Conservation (phyloP, 2,329 filamentous ascomycete genomes). For the Cladosporium sp. region DNA sequence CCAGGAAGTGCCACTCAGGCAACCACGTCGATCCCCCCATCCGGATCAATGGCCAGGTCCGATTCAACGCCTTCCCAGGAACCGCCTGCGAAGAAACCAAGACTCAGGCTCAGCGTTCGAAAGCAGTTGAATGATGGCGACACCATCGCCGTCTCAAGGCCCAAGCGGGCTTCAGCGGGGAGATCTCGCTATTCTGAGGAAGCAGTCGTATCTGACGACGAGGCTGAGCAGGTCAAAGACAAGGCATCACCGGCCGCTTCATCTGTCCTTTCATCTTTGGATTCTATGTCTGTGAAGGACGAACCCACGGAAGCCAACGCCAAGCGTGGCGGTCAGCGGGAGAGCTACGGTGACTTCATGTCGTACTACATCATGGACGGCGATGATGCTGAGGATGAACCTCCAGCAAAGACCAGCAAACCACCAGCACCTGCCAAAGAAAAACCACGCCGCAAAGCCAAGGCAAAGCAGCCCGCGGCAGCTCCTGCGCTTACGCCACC, state of each 20-base stretch:
- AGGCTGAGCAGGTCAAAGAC: background rate
- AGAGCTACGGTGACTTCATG: slow-evolving; percentile 30
- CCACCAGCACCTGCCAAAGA: background rate
- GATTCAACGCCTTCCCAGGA: slow-evolving; percentile 1
- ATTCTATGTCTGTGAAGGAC: slow-evolving; percentile 16
- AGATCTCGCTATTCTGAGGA: slow-evolving; percentile 4
- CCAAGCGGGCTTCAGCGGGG: slow-evolving; percentile 14
- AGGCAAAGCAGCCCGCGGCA: background rate
- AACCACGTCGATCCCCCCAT: background rate
- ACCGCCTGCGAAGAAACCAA: slow-evolving; percentile 9
- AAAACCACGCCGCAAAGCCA: slow-evolving; percentile 1
- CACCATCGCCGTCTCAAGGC: slow-evolving; percentile 22
- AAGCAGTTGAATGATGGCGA: slow-evolving; percentile 14
- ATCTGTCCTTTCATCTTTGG: slow-evolving; percentile 22
- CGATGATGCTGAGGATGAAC: slow-evolving; percentile 17
- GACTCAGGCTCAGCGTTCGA: slow-evolving; percentile 26
- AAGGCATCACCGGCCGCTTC: slow-evolving; percentile 18
- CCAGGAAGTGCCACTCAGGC: background rate
- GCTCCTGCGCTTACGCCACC: background rate
- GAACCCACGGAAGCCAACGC: background rate
- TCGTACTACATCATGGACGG: slow-evolving; percentile 28
- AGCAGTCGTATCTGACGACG: background rate
- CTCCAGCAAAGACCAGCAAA: slow-evolving; percentile 8
- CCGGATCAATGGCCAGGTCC: background rate
- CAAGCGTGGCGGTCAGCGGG: slow-evolving; percentile 3